phyloP scores from a whole-genome alignment of 2,329 filamentous ascomycete species.

The Gliomastix tumulicola region DNA sequence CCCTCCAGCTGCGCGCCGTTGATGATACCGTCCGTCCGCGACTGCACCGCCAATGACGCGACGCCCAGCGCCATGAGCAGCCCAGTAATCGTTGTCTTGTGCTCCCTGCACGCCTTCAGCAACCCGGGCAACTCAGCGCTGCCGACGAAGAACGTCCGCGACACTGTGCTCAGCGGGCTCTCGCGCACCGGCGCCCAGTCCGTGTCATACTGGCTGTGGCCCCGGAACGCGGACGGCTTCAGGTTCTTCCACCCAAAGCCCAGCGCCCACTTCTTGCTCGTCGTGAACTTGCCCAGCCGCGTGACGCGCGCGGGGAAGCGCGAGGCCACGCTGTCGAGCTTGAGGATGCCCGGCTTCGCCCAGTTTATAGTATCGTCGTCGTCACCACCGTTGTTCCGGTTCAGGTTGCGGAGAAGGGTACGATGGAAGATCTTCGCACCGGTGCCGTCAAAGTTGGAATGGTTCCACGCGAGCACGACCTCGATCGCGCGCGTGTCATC shows the following conservation, averaged over 20 bases:
- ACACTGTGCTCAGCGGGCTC: no score
- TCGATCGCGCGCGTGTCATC: conserved; percentile 9
- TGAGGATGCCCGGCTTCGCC: conserved; percentile 6
- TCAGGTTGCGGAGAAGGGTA: conserved; percentile 16
- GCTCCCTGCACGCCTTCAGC: conserved; percentile 13
- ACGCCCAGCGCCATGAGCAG: conserved; percentile 16
- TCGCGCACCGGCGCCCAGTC: conserved; percentile 11
- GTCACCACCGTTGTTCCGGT: conserved; percentile 6
- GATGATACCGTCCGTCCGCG: no score
- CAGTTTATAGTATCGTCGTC: no score
- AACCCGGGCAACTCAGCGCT: no score
- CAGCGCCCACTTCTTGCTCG: conserved; percentile 9
- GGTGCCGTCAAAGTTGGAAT: conserved; percentile 18
- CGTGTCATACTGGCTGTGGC: conserved; percentile 11
- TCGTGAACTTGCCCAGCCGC: conserved; percentile 9
- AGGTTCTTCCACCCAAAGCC: conserved; percentile 11
- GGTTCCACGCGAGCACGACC: conserved; percentile 17
- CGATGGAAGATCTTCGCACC: conserved; percentile 21
- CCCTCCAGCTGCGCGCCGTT: no score
- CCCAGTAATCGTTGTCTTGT: conserved; percentile 18
- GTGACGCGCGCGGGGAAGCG: conserved; percentile 15
- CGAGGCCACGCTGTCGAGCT: conserved; percentile 2
- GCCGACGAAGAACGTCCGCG: conserved; percentile 9
- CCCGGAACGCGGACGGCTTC: conserved; percentile 7
- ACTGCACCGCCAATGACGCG: conserved; percentile 7